Base-by-base conservation (phyloP, 148 eudicot genomes). In the Drosera capensis region DNA sequence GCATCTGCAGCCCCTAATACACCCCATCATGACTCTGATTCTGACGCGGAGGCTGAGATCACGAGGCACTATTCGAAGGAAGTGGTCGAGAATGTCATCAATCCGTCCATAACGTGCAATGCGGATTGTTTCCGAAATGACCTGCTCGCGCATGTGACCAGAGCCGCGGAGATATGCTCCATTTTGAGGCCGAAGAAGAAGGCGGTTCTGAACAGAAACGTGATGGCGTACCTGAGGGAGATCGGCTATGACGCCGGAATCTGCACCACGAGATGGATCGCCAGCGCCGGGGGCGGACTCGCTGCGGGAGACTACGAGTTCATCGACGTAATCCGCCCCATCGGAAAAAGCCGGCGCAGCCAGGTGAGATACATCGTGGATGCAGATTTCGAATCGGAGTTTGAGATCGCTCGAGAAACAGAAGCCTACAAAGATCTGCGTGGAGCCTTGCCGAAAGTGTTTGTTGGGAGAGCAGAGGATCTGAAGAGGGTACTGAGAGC, bases 371-470 rank as follows among this genome's bases (percentile, higher is more conserved):
- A 84, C 57, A 23, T 90, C 17, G 28, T 90, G 59, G 97, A 84
- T 51, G 34, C 66, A 22, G 74, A 78, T 14, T 84, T 90, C 40
- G 46, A 63, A 21, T 55, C 47, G 7, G 77, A 80, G 46, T 90
- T 90, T 25, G 84, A 68, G 48, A 75, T 90, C 62, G 94, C 86
- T 17, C 60, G 97, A 45, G 81, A 64, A 1, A 65, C 78, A 18
- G 40, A 34, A 22, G 44, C 25, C 7, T 80, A 78, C 63, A 47
- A 40, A 30, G 49, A 43, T 0, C 1, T 75, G 7, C 7, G 72
- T 3, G 23, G 16, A 4, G 39, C 65, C 0, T 42, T 90, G 49
- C 97, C 95, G 39, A 55, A 51, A 31, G 50, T 80, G 15, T 80
- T 78, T 21, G 67, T 78, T 9, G 82, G 77, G 0, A 68, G 50